Evolutionary conservation across 2,329 filamentous ascomycete genomes (phyloP), one percentile per base, ranked within the genome.

Genomic region (Scleromitrula shiraiana): DNA sequence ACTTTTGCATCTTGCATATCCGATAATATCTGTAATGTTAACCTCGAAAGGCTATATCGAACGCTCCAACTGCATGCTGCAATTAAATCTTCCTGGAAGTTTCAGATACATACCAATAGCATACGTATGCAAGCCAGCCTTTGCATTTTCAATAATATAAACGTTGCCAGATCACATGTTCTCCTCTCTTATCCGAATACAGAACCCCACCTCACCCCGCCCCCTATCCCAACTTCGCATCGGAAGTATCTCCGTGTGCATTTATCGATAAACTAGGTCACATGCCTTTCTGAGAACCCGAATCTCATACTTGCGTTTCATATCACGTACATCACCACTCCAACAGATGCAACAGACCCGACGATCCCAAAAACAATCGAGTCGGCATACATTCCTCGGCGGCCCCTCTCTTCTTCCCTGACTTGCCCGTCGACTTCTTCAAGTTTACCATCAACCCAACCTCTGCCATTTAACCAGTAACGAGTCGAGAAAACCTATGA

Each of bases 91-190:
- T 10, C 35, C 7, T 22, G 40, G 26, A 40, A 3, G 26, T 46
- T 40, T 26, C 26, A 41, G 20, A 41, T 33, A 26, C 26, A 41
- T 33, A 26, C 26, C 19, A 32, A 33, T 26, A 23, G n/a, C 14
- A 33, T 33, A 15, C 8, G 23, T 45, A 45, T 41, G 37, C n/a
- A 41, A 20, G 30, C 26, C 26, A 32, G 26, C 43, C 43, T 17
- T 41, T n/a, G 9, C 20, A 3, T 26, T 40, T 19, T 10, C 43
- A 41, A 26, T 26, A 19, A 46, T 4, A 32, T 24, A 10, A 14
- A 26, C 26, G 19, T 15, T 22, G 29, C n/a, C 9, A n/a, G 14
- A 29, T 39, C 17, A 46, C 20, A 26, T 7, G 26, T 36, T 7
- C 17, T 30, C 26, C 17, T 23, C 39, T 32, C 19, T n/a, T n/a